Base-by-base conservation (phyloP, 371 early-diverging fungal genomes). In the Choanephora cucurbitarum region DNA sequence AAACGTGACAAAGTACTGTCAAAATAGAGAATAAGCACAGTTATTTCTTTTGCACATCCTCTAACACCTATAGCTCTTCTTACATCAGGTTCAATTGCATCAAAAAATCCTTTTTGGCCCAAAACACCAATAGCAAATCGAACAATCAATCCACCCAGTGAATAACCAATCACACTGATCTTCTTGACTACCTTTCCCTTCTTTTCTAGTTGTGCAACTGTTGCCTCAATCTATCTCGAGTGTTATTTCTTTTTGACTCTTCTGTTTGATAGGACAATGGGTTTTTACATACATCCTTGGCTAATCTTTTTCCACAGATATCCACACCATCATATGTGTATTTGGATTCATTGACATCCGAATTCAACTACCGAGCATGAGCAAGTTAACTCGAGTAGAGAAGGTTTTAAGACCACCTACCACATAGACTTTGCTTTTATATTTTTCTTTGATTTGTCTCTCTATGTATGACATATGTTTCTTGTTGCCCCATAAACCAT, bases 141-240 rank as follows among this genome's bases (percentile, higher is more conserved):
- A 22, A 75, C 56, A 33, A 93, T 83, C 39, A 93, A 64, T 0
- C 94, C 94, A 40, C 94, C 94, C 3, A 91, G 67, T 0, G 91
- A 91, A 62, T 93, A 92, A 6, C 94, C 94, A 41, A 93, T 67
- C 42, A 89, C 71, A 5, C 88, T 87, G 17, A 91, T 66, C 18
- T 78, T 77, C 8, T 72, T 73, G 4, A 91, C 81, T 33, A 57
- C 69, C 23, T 49, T 59, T 0, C 48, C 52, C 5, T 49, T 49
- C 21, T 42, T 23, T 0, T 47, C 37, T n/a, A 67, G 17, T 52
- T 31, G 19, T 23, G 43, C 44, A 2, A 67, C 41, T 7, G 54
- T 65, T 7, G 44, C 31, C 24, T 64, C 56, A 41, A 64, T 33
- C 65, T 64, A 28, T 5, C 3, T 3, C 28, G 7, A 28, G 28